Conservation (phyloP, 1,284 basidiomycete species). For the Moesziomyces antarcticus region DNA sequence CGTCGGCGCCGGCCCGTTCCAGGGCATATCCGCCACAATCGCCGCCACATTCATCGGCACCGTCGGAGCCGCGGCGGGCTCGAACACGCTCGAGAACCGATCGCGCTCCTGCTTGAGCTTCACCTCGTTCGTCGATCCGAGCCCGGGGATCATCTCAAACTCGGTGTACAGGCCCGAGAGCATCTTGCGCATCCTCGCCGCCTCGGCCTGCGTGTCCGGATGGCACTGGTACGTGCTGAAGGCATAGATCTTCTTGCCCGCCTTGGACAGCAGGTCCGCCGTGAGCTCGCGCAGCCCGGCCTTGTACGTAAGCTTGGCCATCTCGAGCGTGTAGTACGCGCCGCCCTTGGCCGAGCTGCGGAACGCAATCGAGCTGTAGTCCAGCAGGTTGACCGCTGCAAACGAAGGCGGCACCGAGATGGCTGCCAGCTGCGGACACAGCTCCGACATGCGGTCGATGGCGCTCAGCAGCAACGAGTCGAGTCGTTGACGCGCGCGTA, state of each 20-base stretch:
- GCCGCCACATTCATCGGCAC: slow-evolving; percentile 4
- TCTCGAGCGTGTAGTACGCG: slow-evolving; percentile 36
- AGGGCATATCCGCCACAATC: slow-evolving; percentile 19
- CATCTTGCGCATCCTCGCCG: slow-evolving; percentile 23
- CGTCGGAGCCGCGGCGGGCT: slow-evolving; percentile 19
- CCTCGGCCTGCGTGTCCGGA: slow-evolving; percentile 33
- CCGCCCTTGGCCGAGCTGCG: slow-evolving; percentile 32
- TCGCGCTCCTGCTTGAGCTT: slow-evolving; percentile 23
- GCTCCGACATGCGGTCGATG: slow-evolving; percentile 29
- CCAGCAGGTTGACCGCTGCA: slow-evolving; percentile 28
- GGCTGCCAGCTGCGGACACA: slow-evolving; percentile 32
- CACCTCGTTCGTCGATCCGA: slow-evolving; percentile 29
- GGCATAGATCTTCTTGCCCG: slow-evolving; percentile 33
- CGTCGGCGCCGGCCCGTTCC: slow-evolving; percentile 6
- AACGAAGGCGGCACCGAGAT: slow-evolving; percentile 26
- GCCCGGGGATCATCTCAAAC: slow-evolving; percentile 40
- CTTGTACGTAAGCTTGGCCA: slow-evolving; percentile 30
- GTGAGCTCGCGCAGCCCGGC: slow-evolving; percentile 37
- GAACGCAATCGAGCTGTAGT: slow-evolving; percentile 42
- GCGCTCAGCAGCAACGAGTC: slow-evolving; percentile 31
- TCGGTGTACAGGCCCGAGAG: slow-evolving; percentile 23
- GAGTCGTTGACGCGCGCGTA: slow-evolving; percentile 29
- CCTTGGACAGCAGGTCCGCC: slow-evolving; percentile 34
- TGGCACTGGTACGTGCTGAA: slow-evolving; percentile 39
- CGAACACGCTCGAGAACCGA: slow-evolving; percentile 30